Conservation (phyloP, 2,329 filamentous ascomycete genomes). For the Fusarium keratoplasticum region DNA sequence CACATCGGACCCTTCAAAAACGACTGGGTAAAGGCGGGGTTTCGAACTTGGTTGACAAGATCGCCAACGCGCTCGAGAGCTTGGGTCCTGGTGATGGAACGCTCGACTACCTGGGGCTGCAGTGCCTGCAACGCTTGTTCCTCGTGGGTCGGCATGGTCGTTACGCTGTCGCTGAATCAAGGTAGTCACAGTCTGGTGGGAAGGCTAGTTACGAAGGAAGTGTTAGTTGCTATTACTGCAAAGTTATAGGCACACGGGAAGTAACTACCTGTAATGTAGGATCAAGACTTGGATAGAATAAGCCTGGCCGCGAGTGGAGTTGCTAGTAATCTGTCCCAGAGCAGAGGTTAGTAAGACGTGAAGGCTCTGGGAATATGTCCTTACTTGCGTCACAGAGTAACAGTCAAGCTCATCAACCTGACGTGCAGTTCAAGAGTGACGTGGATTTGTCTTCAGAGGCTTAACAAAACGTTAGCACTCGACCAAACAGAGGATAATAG, state of each 20-base stretch:
- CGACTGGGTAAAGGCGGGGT: too few relatives aligned
- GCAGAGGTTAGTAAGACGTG: neutral
- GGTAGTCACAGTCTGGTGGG: neutral
- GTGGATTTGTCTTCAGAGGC: neutral
- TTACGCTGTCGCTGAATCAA: neutral
- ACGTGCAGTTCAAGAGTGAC: neutral
- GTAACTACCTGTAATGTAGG: neutral
- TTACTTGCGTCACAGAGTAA: neutral
- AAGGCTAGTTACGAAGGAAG: neutral
- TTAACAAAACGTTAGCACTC: too few relatives aligned
- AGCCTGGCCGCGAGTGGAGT: neutral
- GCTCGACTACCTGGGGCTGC: neutral
- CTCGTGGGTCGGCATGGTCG: neutral
- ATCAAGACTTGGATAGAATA: neutral
- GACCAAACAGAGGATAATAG: too few relatives aligned
- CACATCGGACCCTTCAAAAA: too few relatives aligned
- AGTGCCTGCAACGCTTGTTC: neutral
- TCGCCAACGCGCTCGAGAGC: too few relatives aligned
- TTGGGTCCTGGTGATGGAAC: neutral
- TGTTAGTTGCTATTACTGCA: neutral
- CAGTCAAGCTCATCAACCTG: neutral
- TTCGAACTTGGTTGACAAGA: too few relatives aligned
- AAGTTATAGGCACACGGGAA: neutral
- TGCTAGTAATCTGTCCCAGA: neutral
- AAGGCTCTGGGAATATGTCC: neutral